Percentiles rank a stretch among this genome's conserved stretches.
Evolutionary conservation across 2,329 filamentous ascomycete species (phyloP).

Genomic region (Talaromyces sp.): DNA sequence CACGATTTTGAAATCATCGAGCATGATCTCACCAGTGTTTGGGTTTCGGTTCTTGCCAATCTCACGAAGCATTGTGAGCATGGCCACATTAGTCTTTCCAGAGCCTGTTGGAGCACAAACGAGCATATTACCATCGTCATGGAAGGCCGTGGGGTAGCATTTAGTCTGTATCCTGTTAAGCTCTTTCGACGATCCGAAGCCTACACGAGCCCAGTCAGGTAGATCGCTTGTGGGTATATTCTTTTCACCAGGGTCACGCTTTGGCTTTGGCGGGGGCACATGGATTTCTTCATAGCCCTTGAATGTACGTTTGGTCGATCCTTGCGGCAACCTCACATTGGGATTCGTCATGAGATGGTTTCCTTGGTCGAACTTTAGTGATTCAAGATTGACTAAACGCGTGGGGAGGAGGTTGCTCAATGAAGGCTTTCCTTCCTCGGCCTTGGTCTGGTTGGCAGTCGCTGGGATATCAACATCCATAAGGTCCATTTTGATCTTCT

Average conservation of each 20-base stretch:
- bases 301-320: conserved; percentile 90
- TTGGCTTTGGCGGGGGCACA: conserved; percentile 87
- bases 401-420: conserved; percentile 81
- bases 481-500: conserved; percentile 76
- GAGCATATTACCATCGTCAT: conserved; percentile 94
- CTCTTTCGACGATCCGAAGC: conserved; percentile 80
- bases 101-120: conserved; percentile 96
- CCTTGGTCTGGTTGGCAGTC: conserved; percentile 45
- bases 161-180: conserved; percentile 95
- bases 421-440: conserved; percentile 49
- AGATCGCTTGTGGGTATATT: conserved; percentile 82
- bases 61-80: conserved; percentile 93
- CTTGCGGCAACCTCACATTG: conserved; percentile 87
- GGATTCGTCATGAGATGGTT: conserved; percentile 99
- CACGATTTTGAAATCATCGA: conserved; percentile 97
- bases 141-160: conserved; percentile 86
- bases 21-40: conserved; percentile 84
- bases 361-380: conserved; percentile 93
- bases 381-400: conserved; percentile 88
- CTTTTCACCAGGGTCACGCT: conserved; percentile 72
- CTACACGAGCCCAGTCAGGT: conserved; percentile 84
- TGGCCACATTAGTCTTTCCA: conserved; percentile 97
- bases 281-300: conserved; percentile 99
- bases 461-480: conserved; percentile 84
- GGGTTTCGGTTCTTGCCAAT: conserved; percentile 92